Base-by-base conservation (phyloP, 208 protist genomes). In the Vickermania ingenoplastis region DNA sequence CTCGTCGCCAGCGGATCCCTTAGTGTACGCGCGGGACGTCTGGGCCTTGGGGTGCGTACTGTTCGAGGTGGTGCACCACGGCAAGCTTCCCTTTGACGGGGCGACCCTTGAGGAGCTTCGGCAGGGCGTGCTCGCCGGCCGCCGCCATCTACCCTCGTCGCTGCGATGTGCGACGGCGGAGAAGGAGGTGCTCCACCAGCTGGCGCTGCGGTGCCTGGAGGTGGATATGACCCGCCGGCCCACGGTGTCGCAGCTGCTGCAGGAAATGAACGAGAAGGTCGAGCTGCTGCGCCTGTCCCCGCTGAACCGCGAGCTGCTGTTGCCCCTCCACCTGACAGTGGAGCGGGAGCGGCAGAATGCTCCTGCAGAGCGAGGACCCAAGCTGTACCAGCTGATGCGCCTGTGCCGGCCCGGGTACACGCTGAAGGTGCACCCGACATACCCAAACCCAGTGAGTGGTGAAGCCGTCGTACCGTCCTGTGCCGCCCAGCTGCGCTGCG, bases 21-120 rank as follows among this genome's bases (percentile, higher is more conserved):
- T 45, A n/a, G 36, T 45, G 36, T 55, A 48, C 29, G 58, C 51
- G 14, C 67, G 70, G 27, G 71, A 77, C 57, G 62, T 77, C 29
- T 77, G 71, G 71, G 63, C 63, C 22, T 66, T 77, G 41, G 71
- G 71, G 13, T 61, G 65, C 31, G 60, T 73, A n/a, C 69, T 71
- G n/a, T 73, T 71, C 57, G 52, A 55, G 24, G 55, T 77, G 23
- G 53, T 77, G 29, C 71, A 66, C 27, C 67, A 63, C 4, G 64
- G 64, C 31, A 11, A 0, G 27, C 48, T 57, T 1, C 60, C 71
- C 1, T 77, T 77, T 36, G 1, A 7, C 23, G 65, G 56, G n/a
- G 24, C 31, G 22, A 26, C 54, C 36, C 21, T 60, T 5, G 41
- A 2, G 11, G 41, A 58, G 11, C 31, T 73, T 45, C 57, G 45